phyloP scores from a whole-genome alignment of 805 yeast species.

The Blastobotrys peoriensis region DNA sequence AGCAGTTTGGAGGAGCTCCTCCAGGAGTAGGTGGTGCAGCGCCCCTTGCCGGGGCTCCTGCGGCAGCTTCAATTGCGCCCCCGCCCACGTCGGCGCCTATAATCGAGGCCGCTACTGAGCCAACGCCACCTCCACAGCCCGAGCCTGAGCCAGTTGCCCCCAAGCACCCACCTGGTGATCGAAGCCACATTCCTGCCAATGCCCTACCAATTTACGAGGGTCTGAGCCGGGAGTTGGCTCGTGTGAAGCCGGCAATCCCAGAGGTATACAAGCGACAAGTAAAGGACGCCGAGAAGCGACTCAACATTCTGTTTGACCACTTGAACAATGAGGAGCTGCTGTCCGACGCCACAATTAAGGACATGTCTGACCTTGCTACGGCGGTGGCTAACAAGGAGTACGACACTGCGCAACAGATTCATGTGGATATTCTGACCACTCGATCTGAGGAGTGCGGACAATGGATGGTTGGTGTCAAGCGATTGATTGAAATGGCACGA shows the following conservation, averaged over 20 bases:
- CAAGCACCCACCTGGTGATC: constrained; percentile 55
- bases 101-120: constrained; percentile 21
- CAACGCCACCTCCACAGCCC: constrained; percentile 14
- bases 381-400: constrained; percentile 51
- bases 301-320: constrained; percentile 68
- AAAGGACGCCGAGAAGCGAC: constrained; percentile 74
- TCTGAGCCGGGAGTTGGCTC: constrained; percentile 48
- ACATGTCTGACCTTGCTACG: constrained; percentile 46
- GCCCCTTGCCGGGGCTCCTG: background rate
- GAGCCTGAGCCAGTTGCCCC: constrained; percentile 18
- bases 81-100: constrained; percentile 5
- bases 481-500: constrained; percentile 65
- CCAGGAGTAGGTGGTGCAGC: constrained; percentile 4
- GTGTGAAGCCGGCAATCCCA: constrained; percentile 69
- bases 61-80: constrained; percentile 9
- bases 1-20: constrained; percentile 11
- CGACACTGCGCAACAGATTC: constrained; percentile 46
- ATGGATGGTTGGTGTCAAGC: constrained; percentile 90
- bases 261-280: constrained; percentile 67
- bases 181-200: constrained; percentile 57
- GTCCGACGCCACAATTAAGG: constrained; percentile 47
- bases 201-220: constrained; percentile 53
- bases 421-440: constrained; percentile 53
- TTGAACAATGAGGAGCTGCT: constrained; percentile 67
- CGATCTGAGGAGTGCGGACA: constrained; percentile 72